These are phyloP conservation scores for Pyropia yezoensis DNA, from an alignment of 23 red algal species.

Conservation along the genomic window DNA sequence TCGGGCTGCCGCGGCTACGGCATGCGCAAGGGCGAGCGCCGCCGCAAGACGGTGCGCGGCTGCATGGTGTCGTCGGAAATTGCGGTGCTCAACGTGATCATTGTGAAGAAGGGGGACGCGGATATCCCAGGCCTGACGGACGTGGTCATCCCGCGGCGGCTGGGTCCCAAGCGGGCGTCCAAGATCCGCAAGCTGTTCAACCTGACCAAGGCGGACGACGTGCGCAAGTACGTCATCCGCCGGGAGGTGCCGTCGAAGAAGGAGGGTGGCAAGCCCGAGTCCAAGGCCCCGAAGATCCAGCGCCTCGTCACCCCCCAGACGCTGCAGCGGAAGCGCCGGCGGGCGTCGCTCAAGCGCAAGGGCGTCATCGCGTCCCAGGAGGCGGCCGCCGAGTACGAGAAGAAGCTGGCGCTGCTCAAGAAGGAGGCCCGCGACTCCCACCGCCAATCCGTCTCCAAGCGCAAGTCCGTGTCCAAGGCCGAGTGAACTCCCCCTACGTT, in stretches of 20 bases:
- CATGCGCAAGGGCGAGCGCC: constrained; percentile 95
- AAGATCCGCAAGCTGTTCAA: constrained; percentile 99
- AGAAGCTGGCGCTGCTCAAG: constrained; percentile 69
- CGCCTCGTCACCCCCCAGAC: constrained; percentile 84
- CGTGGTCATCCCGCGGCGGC: constrained; percentile 73
- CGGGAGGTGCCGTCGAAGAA: constrained; percentile 83
- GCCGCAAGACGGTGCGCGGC: constrained; percentile 87
- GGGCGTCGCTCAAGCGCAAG: constrained; percentile 47
- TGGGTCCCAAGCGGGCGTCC: constrained; percentile 93
- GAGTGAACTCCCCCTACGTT: background rate
- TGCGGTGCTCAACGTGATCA: constrained; percentile 76
- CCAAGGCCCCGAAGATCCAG: constrained; percentile 98
- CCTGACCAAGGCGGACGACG: constrained; percentile 91
- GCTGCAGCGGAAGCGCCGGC: constrained; percentile 90
- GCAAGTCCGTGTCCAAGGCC: constrained; percentile 40
- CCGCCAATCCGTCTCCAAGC: constrained; percentile 45
- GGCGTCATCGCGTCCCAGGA: constrained; percentile 39
- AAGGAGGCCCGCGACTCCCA: constrained; percentile 57
- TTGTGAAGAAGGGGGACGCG: constrained; percentile 76
- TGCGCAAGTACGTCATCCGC: constrained; percentile 98
- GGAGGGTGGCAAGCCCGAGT: constrained; percentile 86
- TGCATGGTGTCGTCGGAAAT: constrained; percentile 95
- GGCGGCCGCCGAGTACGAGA: constrained; percentile 90
- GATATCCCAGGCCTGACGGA: constrained; percentile 79
- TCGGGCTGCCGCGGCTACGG: constrained; percentile 85